phyloP scores from a whole-genome alignment of 225 moss, liverwort and hornwort species.

The Rhytidiadelphus loreus region DNA sequence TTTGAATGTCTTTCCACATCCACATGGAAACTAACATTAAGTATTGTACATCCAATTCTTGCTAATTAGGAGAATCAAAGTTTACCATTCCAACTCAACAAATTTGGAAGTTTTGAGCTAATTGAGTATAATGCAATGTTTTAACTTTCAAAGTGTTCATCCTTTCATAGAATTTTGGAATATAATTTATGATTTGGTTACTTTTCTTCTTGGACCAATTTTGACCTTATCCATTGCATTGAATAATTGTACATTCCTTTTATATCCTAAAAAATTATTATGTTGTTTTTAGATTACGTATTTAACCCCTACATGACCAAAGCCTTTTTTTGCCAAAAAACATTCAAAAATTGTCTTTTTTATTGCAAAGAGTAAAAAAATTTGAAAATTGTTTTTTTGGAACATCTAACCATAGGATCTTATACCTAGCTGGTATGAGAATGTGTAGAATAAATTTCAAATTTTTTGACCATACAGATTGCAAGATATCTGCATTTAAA shows the following conservation, averaged over 20 bases:
- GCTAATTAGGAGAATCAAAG: accelerated
- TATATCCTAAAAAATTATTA: background rate
- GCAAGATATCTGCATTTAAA: too few species aligned
- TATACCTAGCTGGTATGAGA: too few species aligned
- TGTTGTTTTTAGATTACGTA: too few species aligned
- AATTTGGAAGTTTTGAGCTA: background rate
- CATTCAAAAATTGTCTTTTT: too few species aligned
- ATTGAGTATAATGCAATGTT: background rate
- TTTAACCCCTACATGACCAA: too few species aligned
- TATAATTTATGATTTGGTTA: background rate
- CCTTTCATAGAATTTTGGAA: background rate
- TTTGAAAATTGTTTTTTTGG: too few species aligned
- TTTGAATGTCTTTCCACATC: background rate
- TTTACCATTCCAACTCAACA: too few species aligned
- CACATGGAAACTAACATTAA: background rate
- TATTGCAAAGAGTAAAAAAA: too few species aligned
- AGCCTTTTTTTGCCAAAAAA: too few species aligned
- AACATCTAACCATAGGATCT: too few species aligned
- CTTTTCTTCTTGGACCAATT: background rate
- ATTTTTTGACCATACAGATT: too few species aligned
- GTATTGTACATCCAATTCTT: background rate
- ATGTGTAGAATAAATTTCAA: too few species aligned
- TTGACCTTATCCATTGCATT: background rate
- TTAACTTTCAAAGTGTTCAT: background rate
- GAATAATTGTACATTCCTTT: background rate